Evolutionary conservation across 108 stramenopile species (phyloP).

Genomic region (Epithemia pelagica): DNA sequence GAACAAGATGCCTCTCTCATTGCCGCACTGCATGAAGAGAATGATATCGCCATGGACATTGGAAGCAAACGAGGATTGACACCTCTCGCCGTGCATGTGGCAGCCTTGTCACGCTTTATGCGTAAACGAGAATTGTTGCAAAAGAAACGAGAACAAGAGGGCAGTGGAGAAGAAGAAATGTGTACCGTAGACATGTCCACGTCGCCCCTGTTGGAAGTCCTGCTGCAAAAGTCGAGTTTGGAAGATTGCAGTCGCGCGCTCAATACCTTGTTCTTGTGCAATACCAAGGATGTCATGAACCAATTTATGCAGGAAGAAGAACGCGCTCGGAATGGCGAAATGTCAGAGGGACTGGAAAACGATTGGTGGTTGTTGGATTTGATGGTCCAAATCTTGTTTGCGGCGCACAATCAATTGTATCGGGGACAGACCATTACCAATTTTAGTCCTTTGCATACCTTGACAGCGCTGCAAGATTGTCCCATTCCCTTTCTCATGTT

Average conservation of each 20-base stretch:
- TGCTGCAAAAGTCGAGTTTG: background rate
- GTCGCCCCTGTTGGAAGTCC: background rate
- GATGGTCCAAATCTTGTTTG: background rate
- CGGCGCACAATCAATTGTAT: background rate
- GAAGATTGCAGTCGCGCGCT: background rate
- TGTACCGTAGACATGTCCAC: background rate
- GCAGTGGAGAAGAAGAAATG: background rate
- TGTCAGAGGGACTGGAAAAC: background rate
- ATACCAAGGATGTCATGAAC: background rate
- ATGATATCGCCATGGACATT: conserved; percentile 1
- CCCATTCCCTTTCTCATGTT: conserved; percentile 11
- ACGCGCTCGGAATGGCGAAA: background rate
- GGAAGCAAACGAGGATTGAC: background rate
- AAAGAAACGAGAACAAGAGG: background rate
- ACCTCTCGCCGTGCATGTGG: background rate
- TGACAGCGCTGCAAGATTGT: conserved; percentile 9
- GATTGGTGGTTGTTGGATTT: conserved; percentile 3
- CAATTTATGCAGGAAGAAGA: background rate
- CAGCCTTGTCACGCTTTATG: background rate
- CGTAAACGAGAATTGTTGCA: background rate
- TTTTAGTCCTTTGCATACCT: conserved; percentile 8
- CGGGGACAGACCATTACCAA: background rate
- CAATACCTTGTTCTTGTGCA: conserved; percentile 6
- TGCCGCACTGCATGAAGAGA: background rate
- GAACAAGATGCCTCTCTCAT: background rate